A percentile compares a stretch with the other conserved stretches of the same genome.
Conservation (phyloP, 1,284 basidiomycete species). For the Leccinum fuscescens region DNA sequence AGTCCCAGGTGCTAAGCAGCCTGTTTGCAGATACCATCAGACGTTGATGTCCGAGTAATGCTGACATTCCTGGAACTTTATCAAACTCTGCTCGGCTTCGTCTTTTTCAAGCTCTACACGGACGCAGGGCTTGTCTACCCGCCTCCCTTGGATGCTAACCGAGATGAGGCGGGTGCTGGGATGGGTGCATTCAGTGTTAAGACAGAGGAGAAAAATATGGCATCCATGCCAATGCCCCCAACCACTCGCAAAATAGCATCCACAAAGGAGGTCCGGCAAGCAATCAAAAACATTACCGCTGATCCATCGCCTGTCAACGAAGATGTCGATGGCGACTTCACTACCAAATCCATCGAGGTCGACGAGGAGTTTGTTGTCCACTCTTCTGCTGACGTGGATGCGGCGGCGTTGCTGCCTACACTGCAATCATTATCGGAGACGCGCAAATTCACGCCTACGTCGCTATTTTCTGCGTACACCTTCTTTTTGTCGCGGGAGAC, state of each 20-base stretch:
- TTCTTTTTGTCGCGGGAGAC: slow-evolving; percentile 97
- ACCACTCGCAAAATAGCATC: slow-evolving; percentile 59
- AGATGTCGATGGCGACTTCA: slow-evolving; percentile 41
- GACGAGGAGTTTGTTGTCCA: slow-evolving; percentile 74
- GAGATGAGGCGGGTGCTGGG: slow-evolving; percentile 87
- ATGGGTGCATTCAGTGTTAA: slow-evolving; percentile 89
- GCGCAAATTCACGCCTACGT: slow-evolving; percentile 51
- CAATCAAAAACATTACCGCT: slow-evolving; percentile 63
- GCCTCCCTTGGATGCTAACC: slow-evolving; percentile 81
- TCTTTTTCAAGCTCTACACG: slow-evolving; percentile 97
- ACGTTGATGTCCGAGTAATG: slow-evolving; percentile 98
- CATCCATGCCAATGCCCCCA: slow-evolving; percentile 41
- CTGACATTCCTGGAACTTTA: slow-evolving; percentile 98
- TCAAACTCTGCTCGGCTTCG: slow-evolving; percentile 94
- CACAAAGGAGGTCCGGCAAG: slow-evolving; percentile 68
- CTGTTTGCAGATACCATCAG: slow-evolving; percentile 75
- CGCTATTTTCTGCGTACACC: slow-evolving; percentile 83
- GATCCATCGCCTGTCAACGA: slow-evolving; percentile 31
- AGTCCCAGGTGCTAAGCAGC: slow-evolving; percentile 8
- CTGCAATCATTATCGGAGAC: slow-evolving; percentile 70
- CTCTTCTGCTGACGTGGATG: slow-evolving; percentile 58
- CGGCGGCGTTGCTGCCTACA: slow-evolving; percentile 66
- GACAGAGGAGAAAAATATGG: slow-evolving; percentile 38
- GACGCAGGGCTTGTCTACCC: slow-evolving; percentile 93
- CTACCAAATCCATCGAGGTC: slow-evolving; percentile 34